These are phyloP conservation scores for Rhodotorula kratochvilovae DNA, from an alignment of 768 basidiomycete genomes.

Conservation along the genomic window DNA sequence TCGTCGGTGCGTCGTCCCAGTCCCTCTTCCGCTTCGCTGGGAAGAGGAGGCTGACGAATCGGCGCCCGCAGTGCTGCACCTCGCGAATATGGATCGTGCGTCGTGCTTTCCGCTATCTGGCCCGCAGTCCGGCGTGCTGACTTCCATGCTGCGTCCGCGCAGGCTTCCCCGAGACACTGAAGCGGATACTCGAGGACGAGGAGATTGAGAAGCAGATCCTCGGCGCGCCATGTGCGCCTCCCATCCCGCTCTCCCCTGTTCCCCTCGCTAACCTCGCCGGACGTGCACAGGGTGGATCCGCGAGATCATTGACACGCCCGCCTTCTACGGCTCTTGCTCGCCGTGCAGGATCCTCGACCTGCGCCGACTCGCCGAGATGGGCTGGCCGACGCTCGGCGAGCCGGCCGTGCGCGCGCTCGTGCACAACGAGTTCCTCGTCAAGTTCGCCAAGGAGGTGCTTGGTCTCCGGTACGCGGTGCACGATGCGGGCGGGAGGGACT, in stretches of 20 bases:
- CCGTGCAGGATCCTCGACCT: not conserved
- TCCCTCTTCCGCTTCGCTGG: not conserved
- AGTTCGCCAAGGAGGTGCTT: not conserved
- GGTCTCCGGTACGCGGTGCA: not conserved
- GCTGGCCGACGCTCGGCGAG: not conserved
- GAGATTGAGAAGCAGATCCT: conserved; percentile 1
- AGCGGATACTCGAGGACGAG: not conserved
- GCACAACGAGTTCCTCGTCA: not conserved
- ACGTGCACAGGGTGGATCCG: not conserved
- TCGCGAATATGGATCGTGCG: conserved; percentile 7
- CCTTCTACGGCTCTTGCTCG: not conserved
- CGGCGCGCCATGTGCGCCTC: not conserved
- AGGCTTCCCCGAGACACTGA: not conserved
- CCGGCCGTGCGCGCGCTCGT: no score
- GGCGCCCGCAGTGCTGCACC: not conserved
- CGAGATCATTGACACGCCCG: not conserved
- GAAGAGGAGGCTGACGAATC: not conserved
- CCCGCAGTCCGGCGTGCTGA: not conserved
- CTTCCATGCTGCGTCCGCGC: not conserved
- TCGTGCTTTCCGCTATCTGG: not conserved
- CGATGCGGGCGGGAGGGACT: not conserved
- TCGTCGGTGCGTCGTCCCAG: not conserved
- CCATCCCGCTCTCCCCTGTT: not conserved
- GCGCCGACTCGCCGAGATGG: not conserved
- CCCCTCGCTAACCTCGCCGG: not conserved